Evolutionary conservation across 495 filamentous ascomycete species (phyloP), one percentile per base, ranked within the genome.

Genomic region (Pyronema omphalodes): DNA sequence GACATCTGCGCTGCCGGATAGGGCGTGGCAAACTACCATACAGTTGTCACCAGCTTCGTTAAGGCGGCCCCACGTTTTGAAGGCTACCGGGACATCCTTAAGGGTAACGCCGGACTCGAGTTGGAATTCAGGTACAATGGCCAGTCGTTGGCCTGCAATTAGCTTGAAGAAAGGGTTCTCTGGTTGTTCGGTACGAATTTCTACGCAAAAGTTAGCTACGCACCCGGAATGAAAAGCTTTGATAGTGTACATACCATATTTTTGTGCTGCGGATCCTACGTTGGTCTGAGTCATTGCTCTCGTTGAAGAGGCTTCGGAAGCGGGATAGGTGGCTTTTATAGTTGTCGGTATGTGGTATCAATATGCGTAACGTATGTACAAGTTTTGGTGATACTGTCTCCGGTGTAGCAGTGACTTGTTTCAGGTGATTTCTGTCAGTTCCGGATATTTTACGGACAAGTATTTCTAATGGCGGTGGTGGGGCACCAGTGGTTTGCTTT

Each of bases 1-100:
- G 29, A 95, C 91, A 71, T 98, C 91, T 53, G 91, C 87, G 59
- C 88, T 94, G 48, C 91, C 91, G 37, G 91, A 94, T 59, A 98
- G 70, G 40, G 91, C 91, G 71, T 98, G 91, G 68, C 91, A 98
- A 60, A 98, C 93, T 50, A 98, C 82, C 80, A 98, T 80, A 52
- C 76, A 86, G 78, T 98, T 98, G 71, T 94, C 84, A 41, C 76
- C 71, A 34, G 77, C 70, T 18, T 83, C 73, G 0, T 84, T 82
- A 18, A 98, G 74, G 48, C 73, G 72, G 57, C 91, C 91, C 45
- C 82, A 75, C 0, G 83, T 86, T 56, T 85, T 95, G 73, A 93
- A 98, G 23, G 91, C 91, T 51, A 98, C 76, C 1, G 88, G 89
- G 9, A 94, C 85, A 78, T 96, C 88, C 61, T 74, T 70, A 33